Conservation (phyloP, 225 moss, liverwort and hornwort species). For the Polytrichum commune region DNA sequence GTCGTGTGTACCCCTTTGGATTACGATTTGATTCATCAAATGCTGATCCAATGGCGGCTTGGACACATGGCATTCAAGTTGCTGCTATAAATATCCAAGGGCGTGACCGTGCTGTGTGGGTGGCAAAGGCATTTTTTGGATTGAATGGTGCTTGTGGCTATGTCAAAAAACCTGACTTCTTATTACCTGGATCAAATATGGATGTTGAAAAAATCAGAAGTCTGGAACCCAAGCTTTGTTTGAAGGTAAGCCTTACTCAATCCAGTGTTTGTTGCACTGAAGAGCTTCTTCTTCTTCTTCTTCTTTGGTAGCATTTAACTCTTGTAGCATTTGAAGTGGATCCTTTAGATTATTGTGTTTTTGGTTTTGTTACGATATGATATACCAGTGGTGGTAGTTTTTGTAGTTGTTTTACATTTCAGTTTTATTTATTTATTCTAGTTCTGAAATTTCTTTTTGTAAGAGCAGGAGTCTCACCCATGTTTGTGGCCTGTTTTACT, state of each 20-base stretch:
- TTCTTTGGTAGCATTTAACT: no score
- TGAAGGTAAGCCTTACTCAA: constrained; percentile 33
- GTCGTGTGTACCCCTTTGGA: constrained; percentile 88
- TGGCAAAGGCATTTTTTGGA: constrained; percentile 64
- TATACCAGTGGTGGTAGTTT: no score
- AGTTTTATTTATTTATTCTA: not conserved
- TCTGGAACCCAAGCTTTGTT: constrained; percentile 36
- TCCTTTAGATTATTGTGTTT: not conserved
- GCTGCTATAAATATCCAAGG: constrained; percentile 88
- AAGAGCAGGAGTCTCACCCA: not conserved
- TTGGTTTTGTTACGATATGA: no score
- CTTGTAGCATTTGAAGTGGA: not conserved
- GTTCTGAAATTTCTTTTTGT: not conserved
- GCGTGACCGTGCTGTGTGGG: constrained; percentile 66
- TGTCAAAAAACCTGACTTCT: constrained; percentile 64
- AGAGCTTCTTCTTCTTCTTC: no score
- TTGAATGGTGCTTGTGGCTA: constrained; percentile 66
- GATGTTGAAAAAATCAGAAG: constrained; percentile 29
- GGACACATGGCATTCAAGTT: constrained; percentile 92
- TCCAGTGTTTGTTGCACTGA: no score
- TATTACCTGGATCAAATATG: constrained; percentile 22
- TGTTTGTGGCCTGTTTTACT: no score
- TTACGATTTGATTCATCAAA: constrained; percentile 89
- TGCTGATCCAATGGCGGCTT: constrained; percentile 74
- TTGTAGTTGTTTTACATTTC: no score